Percentiles rank a stretch among this genome's conserved stretches.
Evolutionary conservation across 177 flowering plant genomes (phyloP).

Genomic region (Telopea speciosissima): DNA sequence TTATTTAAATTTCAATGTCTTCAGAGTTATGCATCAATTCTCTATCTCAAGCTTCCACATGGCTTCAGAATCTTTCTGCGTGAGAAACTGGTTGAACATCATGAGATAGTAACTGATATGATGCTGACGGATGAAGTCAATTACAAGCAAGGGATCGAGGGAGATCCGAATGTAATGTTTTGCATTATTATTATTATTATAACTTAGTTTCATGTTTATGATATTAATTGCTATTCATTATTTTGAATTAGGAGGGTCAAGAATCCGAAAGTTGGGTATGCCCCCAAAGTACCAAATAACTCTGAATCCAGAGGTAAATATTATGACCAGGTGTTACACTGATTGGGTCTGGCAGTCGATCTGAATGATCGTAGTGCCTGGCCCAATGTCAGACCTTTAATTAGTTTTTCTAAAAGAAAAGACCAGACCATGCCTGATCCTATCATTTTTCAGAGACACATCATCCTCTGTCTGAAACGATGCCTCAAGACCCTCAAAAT

Average conservation of each 20-base stretch:
- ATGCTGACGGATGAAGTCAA: constrained; percentile 54
- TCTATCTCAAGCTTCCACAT: constrained; percentile 74
- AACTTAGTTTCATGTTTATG: neutral
- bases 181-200: too few species aligned
- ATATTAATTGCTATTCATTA: neutral
- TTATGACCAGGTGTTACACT: too few species aligned
- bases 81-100: constrained; percentile 84
- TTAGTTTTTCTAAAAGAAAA: too few species aligned
- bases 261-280: neutral
- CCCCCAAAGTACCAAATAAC: too few species aligned
- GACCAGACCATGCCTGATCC: too few species aligned
- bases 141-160: constrained; percentile 62
- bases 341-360: too few species aligned
- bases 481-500: too few species aligned
- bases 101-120: constrained; percentile 85
- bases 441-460: too few species aligned
- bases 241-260: neutral
- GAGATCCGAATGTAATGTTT: constrained; percentile 54
- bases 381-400: too few species aligned
- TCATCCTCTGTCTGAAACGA: too few species aligned
- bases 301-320: too few species aligned
- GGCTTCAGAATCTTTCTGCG: constrained; percentile 73
- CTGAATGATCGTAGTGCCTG: too few species aligned
- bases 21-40: constrained; percentile 91
- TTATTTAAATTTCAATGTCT: constrained; percentile 14